These are phyloP conservation scores for Starmerella davenportii DNA, from an alignment of 805 yeast genomes.

Conservation along the genomic window DNA sequence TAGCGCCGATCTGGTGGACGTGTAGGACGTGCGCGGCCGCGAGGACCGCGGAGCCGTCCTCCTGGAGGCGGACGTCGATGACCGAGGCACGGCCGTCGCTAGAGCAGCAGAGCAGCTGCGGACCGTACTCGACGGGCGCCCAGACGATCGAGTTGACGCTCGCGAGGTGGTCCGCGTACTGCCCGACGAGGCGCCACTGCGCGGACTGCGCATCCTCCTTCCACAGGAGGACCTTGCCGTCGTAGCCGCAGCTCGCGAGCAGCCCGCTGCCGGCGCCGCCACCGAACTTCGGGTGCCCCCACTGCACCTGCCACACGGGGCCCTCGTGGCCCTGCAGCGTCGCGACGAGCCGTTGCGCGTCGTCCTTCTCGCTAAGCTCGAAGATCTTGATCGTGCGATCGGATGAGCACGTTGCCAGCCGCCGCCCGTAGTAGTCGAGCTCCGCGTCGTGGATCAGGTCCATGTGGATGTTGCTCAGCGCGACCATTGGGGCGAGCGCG, in stretches of 20 bases:
- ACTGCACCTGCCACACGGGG: slow-evolving; percentile 95
- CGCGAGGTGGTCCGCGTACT: slow-evolving; percentile 77
- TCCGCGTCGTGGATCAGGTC: slow-evolving; percentile 94
- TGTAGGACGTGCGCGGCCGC: slow-evolving; percentile 27
- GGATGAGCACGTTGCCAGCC: slow-evolving; percentile 89
- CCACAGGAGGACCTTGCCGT: slow-evolving; percentile 90
- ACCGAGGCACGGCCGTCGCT: slow-evolving; percentile 86
- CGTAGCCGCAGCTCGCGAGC: slow-evolving; percentile 86
- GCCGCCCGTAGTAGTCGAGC: slow-evolving; percentile 87
- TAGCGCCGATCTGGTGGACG: slow-evolving; percentile 89
- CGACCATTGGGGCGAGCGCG: slow-evolving; percentile 49
- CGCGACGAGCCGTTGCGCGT: slow-evolving; percentile 60
- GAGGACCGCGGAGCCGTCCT: slow-evolving; percentile 41
- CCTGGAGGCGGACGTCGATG: slow-evolving; percentile 58
- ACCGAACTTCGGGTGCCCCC: slow-evolving; percentile 99
- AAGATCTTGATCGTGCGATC: slow-evolving; percentile 91
- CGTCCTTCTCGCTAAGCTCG: slow-evolving; percentile 57
- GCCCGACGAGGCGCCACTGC: slow-evolving; percentile 73
- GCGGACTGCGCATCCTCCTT: slow-evolving; percentile 58
- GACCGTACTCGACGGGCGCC: slow-evolving; percentile 97
- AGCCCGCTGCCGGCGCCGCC: slow-evolving; percentile 31
- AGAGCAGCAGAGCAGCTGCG: slow-evolving; percentile 73
- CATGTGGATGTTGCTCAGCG: slow-evolving; percentile 79
- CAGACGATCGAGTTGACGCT: slow-evolving; percentile 86
- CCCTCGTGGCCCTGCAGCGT: slow-evolving; percentile 85